phyloP scores from a whole-genome alignment of 2,329 filamentous ascomycete genomes.

The Colletotrichum sp. region DNA sequence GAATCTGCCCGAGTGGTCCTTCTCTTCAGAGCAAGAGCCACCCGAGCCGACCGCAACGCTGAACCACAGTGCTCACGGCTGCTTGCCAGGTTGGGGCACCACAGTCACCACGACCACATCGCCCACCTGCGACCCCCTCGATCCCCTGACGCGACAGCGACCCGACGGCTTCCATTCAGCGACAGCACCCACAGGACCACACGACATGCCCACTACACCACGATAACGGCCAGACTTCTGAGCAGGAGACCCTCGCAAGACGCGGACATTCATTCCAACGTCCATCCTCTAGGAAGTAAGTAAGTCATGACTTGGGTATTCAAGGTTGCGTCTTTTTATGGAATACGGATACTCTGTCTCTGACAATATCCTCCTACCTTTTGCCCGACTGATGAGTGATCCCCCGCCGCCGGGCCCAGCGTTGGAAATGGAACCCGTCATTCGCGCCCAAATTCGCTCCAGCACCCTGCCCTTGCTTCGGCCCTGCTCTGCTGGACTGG shows the following conservation, averaged over 20 bases:
- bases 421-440: neutral
- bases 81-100: neutral
- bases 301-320: neutral
- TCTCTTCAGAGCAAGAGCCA: neutral
- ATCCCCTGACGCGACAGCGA: neutral
- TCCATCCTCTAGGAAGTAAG: neutral
- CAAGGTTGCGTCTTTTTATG: neutral
- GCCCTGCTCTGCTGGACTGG: neutral
- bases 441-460: neutral
- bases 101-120: neutral
- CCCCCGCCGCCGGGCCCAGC: neutral
- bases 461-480: constrained; percentile 2
- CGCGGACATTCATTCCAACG: neutral
- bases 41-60: neutral
- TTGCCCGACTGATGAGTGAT: neutral
- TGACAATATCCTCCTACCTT: neutral
- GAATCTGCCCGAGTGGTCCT: neutral
- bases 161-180: neutral
- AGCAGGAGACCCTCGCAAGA: neutral
- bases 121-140: neutral
- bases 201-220: neutral
- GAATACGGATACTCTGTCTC: neutral
- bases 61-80: neutral
- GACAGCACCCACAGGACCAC: neutral
- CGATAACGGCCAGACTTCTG: neutral